phyloP scores from a whole-genome alignment of 2,329 filamentous ascomycete species.

The Pyricularia grisea region DNA sequence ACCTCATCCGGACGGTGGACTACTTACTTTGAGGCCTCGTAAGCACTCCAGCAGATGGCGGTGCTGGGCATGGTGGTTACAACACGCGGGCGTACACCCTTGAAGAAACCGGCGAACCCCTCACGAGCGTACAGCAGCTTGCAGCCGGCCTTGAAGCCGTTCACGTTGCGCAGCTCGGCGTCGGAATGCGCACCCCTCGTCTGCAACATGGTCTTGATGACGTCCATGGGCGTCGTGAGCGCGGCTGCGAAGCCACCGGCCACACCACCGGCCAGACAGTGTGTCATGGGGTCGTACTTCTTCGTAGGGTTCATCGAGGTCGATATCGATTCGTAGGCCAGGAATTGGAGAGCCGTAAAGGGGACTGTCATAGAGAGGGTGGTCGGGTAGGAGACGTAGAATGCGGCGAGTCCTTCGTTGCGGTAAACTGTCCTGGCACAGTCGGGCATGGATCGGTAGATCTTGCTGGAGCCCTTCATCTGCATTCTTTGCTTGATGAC shows the following conservation, averaged over 20 bases:
- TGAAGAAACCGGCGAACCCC: constrained; percentile 81
- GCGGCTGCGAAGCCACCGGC: constrained; percentile 91
- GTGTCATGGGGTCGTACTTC: constrained; percentile 84
- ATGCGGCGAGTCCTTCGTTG: constrained; percentile 79
- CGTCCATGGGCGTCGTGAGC: constrained; percentile 91
- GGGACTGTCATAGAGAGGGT: constrained; percentile 98
- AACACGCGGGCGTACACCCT: constrained; percentile 81
- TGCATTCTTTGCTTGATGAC: constrained; percentile 99
- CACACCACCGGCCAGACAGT: constrained; percentile 85
- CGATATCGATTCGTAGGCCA: constrained; percentile 94
- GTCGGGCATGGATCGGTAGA: constrained; percentile 77
- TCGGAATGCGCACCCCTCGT: constrained; percentile 78
- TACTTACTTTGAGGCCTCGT: constrained; percentile 59
- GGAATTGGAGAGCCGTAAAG: constrained; percentile 94
- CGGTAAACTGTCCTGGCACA: constrained; percentile 84
- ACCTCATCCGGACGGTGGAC: constrained; percentile 1
- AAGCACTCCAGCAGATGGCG: constrained; percentile 93
- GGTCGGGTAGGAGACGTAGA: constrained; percentile 97
- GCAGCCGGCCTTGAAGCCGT: constrained; percentile 70
- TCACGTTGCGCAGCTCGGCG: constrained; percentile 74
- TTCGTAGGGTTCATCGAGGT: constrained; percentile 83
- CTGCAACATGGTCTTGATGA: constrained; percentile 96
- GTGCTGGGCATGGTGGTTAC: constrained; percentile 98
- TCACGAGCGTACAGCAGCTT: constrained; percentile 75
- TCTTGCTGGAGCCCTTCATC: constrained; percentile 80